Conservation (phyloP, 345 rosid species). For the Ceriops zippeliana region DNA sequence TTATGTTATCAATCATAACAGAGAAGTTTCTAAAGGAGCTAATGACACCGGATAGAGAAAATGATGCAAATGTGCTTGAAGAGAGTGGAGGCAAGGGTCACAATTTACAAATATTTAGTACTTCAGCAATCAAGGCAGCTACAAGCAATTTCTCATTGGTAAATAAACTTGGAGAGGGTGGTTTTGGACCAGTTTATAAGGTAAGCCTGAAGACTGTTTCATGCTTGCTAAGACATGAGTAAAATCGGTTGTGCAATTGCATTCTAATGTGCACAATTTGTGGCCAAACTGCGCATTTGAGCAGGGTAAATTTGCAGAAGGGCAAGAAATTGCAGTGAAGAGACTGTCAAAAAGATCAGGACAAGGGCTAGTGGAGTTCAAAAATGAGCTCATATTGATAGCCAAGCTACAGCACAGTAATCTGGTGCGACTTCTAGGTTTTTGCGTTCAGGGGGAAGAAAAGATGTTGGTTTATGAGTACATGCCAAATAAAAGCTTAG, state of each 20-base stretch:
- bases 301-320: constrained; percentile 14
- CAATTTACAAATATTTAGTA: neutral
- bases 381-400: constrained; percentile 27
- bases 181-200: constrained; percentile 24
- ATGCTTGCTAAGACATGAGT: too few relatives aligned
- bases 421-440: constrained; percentile 24
- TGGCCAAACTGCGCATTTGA: neutral
- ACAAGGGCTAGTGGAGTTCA: constrained; percentile 28
- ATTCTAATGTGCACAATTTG: neutral
- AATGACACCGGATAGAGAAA: constrained; percentile 13
- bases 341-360: constrained; percentile 18
- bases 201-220: neutral
- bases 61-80: constrained; percentile 3
- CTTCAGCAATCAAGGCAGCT: constrained; percentile 10
- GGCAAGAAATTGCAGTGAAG: constrained; percentile 23
- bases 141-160: constrained; percentile 7
- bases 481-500: constrained; percentile 26
- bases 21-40: constrained; percentile 9
- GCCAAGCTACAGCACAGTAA: constrained; percentile 22
- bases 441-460: constrained; percentile 17
- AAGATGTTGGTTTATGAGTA: constrained; percentile 24
- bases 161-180: constrained; percentile 18
- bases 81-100: constrained; percentile 7
- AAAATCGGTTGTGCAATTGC: neutral
- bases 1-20: neutral